Evolutionary conservation across 1,139 yeast genomes (phyloP).

Genomic region (Hanseniaspora sp.): DNA sequence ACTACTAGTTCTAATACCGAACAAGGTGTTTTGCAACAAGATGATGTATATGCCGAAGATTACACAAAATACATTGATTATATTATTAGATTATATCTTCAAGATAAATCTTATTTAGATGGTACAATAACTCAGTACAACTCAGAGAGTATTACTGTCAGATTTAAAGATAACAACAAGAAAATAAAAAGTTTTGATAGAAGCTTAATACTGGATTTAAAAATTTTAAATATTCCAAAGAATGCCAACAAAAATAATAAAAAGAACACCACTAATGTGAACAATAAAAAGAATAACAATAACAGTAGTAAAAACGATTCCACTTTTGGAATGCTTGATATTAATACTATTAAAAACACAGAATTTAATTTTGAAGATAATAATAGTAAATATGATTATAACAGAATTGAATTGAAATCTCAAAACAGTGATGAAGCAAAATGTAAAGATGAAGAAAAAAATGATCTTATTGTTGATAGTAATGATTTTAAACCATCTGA

Average conservation of each 20-base stretch:
- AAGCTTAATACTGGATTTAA: slow-evolving; percentile 5
- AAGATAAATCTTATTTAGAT: slow-evolving; percentile 7
- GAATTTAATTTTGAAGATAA: slow-evolving; percentile 13
- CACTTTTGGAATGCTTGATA: slow-evolving; percentile 12
- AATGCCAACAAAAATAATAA: not conserved
- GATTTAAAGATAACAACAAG: not conserved
- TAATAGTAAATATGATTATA: slow-evolving; percentile 10
- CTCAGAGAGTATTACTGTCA: slow-evolving; percentile 4
- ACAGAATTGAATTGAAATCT: not conserved
- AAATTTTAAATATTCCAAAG: slow-evolving; percentile 10
- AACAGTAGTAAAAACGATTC: slow-evolving; percentile 1
- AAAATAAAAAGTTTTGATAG: slow-evolving; percentile 7
- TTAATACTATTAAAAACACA: slow-evolving; percentile 1
- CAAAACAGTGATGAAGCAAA: not conserved
- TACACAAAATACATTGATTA: slow-evolving; percentile 7
- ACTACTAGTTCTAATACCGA: not conserved
- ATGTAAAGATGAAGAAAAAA: not conserved
- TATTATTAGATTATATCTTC: slow-evolving; percentile 1
- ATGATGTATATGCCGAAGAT: not conserved
- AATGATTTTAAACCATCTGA: not conserved
- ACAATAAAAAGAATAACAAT: not conserved
- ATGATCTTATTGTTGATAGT: not conserved
- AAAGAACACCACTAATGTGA: not conserved
- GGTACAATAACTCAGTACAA: slow-evolving; percentile 6
- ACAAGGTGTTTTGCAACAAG: not conserved